Evolutionary conservation across 2,329 filamentous ascomycete genomes (phyloP).

Genomic region (Penicillium glabrum): DNA sequence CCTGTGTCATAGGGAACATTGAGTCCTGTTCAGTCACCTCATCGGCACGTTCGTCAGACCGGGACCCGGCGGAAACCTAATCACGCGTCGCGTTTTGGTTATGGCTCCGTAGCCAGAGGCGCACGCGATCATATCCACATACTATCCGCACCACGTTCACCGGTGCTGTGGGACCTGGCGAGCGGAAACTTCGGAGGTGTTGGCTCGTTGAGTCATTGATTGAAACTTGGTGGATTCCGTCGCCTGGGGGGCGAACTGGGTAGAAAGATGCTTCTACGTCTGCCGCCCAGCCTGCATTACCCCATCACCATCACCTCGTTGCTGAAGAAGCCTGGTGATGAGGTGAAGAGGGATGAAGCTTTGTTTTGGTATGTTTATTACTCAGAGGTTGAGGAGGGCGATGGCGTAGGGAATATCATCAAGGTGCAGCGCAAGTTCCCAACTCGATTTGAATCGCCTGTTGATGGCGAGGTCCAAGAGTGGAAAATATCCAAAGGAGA

Average conservation of each 20-base stretch:
- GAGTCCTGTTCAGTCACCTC: background rate
- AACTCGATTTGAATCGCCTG: slow-evolving; percentile 77
- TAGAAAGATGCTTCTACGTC: slow-evolving; percentile 46
- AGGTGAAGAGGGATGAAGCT: slow-evolving; percentile 71
- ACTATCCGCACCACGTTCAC: slow-evolving; percentile 1
- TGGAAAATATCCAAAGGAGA: slow-evolving; percentile 66
- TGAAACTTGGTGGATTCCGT: slow-evolving; percentile 1
- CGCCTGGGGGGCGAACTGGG: slow-evolving; percentile 17
- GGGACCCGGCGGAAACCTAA: background rate
- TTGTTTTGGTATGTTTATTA: slow-evolving; percentile 87
- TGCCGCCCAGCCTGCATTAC: slow-evolving; percentile 69
- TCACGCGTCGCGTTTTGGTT: slow-evolving; percentile 22
- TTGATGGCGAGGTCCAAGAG: slow-evolving; percentile 73
- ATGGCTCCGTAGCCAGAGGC: slow-evolving; percentile 21
- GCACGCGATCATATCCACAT: slow-evolving; percentile 21
- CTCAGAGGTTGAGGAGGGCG: slow-evolving; percentile 65
- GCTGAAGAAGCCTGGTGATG: slow-evolving; percentile 72
- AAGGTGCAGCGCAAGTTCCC: slow-evolving; percentile 69
- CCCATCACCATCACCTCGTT: slow-evolving; percentile 90
- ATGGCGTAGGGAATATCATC: slow-evolving; percentile 73
- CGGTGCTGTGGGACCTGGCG: slow-evolving; percentile 4
- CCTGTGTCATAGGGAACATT: background rate
- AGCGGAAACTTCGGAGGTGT: background rate
- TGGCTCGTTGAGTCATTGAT: slow-evolving; percentile 5
- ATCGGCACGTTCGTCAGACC: background rate